Evolutionary conservation across 768 basidiomycete species (phyloP).

Genomic region (Rhizopogon salebrosus): DNA sequence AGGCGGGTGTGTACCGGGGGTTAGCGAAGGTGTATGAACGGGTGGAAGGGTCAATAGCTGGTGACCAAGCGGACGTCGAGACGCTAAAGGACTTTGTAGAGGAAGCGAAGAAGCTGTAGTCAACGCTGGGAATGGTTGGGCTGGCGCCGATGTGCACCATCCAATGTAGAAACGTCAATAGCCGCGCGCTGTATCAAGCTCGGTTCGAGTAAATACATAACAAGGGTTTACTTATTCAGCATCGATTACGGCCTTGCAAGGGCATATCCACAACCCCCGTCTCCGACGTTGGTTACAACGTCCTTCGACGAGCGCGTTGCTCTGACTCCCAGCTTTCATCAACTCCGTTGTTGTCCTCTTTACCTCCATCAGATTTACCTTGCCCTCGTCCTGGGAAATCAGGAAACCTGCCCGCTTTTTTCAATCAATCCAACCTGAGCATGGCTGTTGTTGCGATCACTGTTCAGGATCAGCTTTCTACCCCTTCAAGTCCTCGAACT

Average conservation of each 20-base stretch:
- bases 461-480: constrained; percentile 15
- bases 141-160: too few species aligned
- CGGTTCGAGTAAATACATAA: too few species aligned
- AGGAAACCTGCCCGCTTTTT: background rate
- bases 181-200: too few species aligned
- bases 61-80: constrained; percentile 33
- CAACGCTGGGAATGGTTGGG: background rate
- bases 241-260: background rate
- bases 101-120: constrained; percentile 31
- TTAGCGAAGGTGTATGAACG: constrained; percentile 41
- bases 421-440: background rate
- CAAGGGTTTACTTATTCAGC: background rate
- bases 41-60: constrained; percentile 35
- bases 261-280: background rate
- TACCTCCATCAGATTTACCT: background rate
- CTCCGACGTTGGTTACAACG: too few species aligned
- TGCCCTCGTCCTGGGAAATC: background rate
- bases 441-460: background rate
- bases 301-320: too few species aligned
- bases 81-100: constrained; percentile 40
- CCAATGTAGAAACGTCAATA: too few species aligned
- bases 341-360: background rate
- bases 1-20: constrained; percentile 43
- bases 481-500: constrained; percentile 1
- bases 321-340: too few species aligned